Evolutionary conservation across 2,329 filamentous ascomycete species (phyloP).

Genomic region (Sporothrix luriei): DNA sequence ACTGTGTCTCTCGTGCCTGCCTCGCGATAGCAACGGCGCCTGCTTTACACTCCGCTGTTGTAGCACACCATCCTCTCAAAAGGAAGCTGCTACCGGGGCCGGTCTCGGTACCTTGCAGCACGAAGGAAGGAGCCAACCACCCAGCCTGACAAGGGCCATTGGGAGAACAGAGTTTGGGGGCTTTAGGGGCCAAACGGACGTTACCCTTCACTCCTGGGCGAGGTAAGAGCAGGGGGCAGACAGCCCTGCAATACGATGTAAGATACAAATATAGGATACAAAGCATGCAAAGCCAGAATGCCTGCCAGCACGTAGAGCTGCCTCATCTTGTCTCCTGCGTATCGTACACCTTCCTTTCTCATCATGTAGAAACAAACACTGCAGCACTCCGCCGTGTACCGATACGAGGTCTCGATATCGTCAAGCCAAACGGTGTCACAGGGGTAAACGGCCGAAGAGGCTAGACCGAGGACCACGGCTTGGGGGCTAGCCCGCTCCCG

Average conservation of each 20-base stretch:
- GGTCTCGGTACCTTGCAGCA: constrained; percentile 21
- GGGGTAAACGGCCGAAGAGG: background rate
- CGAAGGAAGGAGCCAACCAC: constrained; percentile 1
- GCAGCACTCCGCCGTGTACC: constrained; percentile 5
- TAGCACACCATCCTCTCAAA: background rate
- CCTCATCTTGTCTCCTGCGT: background rate
- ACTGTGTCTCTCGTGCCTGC: background rate
- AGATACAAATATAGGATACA: too few species aligned
- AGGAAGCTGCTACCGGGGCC: constrained; percentile 13
- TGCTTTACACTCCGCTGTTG: constrained; percentile 1
- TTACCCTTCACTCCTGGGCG: too few species aligned
- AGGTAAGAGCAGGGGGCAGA: background rate
- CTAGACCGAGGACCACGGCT: constrained; percentile 22
- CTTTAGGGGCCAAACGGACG: constrained; percentile 4
- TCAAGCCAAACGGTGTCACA: constrained; percentile 5
- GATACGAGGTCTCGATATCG: background rate
- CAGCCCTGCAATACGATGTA: too few species aligned
- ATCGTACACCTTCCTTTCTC: constrained; percentile 1
- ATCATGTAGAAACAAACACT: constrained; percentile 16
- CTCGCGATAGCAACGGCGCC: background rate
- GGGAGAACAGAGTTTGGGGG: background rate
- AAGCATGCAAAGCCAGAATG: constrained; percentile 1
- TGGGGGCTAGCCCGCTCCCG: constrained; percentile 9
- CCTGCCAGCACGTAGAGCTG: background rate
- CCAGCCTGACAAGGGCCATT: background rate